A percentile compares a stretch with the other conserved stretches of the same genome.
Conservation (phyloP, 2,329 filamentous ascomycete species). For the Endoconidiophora laricicola region DNA sequence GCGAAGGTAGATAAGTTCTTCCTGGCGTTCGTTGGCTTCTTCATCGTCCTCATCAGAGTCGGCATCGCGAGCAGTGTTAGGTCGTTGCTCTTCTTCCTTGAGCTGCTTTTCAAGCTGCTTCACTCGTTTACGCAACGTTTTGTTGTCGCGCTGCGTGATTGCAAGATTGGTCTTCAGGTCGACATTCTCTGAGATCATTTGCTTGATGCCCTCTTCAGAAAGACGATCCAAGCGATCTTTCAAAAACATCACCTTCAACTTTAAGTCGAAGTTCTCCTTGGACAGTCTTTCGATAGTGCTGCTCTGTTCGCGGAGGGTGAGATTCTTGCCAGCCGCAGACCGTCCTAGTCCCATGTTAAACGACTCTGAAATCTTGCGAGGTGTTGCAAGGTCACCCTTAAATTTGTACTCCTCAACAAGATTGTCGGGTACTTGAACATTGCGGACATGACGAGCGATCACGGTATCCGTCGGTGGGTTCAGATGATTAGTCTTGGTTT, state of each 20-base stretch:
- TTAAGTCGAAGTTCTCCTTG: constrained; percentile 96
- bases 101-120: constrained; percentile 76
- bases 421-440: constrained; percentile 80
- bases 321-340: constrained; percentile 41
- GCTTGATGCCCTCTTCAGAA: constrained; percentile 90
- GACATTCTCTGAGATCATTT: constrained; percentile 96
- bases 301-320: constrained; percentile 94
- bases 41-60: constrained; percentile 44
- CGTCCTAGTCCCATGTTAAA: constrained; percentile 29
- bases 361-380: constrained; percentile 34
- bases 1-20: constrained; percentile 69
- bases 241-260: constrained; percentile 93
- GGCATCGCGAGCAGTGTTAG: constrained; percentile 40
- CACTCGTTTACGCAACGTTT: constrained; percentile 60
- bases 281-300: constrained; percentile 90
- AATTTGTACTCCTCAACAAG: constrained; percentile 73
- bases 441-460: constrained; percentile 72
- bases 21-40: constrained; percentile 53
- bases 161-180: constrained; percentile 83
- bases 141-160: constrained; percentile 80
- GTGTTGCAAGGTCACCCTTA: constrained; percentile 48
- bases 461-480: constrained; percentile 67
- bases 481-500: constrained; percentile 36
- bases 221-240: constrained; percentile 84
- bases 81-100: constrained; percentile 43